Evolutionary conservation across 345 rosid species (phyloP), one percentile per base, ranked within the genome.

Genomic region (Lagerstroemia speciosa): DNA sequence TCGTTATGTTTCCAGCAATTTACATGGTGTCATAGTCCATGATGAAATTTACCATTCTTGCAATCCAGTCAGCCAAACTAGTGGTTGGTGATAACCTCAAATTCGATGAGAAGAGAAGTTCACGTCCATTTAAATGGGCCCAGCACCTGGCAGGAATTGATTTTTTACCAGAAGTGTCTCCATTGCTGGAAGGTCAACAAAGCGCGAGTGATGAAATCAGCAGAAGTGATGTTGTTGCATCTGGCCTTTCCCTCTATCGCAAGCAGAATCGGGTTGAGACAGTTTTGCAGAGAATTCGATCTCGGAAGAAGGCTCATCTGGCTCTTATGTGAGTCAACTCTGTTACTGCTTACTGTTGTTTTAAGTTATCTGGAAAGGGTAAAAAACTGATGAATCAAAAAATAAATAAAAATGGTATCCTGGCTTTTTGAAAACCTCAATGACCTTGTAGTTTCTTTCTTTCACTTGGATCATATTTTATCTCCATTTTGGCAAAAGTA

Each of bases 131-230:
- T 73, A 91, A 88, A 76, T 89, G 97, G 99, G 96, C 90, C 37
- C 97, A 89, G 69, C 92, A 84, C 83, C 82, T 94, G 80, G 97
- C 97, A 0, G 99, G 97, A 76, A 89, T 94, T 63, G 96, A 85
- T 81, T 83, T 91, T 80, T 83, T 91, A 70, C 98, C 95, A 10
- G 99, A 94, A 75, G 84, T 88, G 69, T 78, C 96, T 50, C 96
- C 91, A 19, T 74, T 89, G 83, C 80, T 89, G 58, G 67, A 75
- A 67, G 74, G 69, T 71, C 83, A 65, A 62, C 85, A 86, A 75
- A 75, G 77, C 69, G 72, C 77, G 69, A 66, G 69, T 65, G 69
- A 68, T 74, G 98, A 88, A 72, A 67, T 81, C 41, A 67, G 72
- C 68, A 85, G 81, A 81, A 75, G 62, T 55, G 92, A 84, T 58